Evolutionary conservation across 371 early-diverging fungal species (phyloP).

Genomic region (Mucor irregularis): DNA sequence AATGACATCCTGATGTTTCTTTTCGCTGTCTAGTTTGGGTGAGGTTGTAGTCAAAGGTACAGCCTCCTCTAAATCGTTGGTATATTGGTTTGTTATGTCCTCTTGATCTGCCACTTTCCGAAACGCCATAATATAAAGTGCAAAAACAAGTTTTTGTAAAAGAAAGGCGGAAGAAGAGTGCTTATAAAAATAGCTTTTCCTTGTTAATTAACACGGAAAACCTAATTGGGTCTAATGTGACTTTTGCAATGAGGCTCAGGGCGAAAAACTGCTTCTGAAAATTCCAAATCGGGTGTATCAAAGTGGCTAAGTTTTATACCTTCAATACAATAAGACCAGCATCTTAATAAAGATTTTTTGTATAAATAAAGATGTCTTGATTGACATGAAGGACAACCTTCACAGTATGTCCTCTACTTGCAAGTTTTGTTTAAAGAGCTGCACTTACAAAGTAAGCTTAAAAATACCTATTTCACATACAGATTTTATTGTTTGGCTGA

Average conservation of each 20-base stretch:
- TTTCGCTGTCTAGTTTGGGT: neutral
- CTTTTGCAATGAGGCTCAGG: conserved; percentile 10
- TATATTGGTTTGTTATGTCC: conserved; percentile 17
- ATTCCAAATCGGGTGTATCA: neutral
- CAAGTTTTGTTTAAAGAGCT: too few relatives aligned
- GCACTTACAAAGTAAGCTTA: too few relatives aligned
- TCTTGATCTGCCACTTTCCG: conserved; percentile 18
- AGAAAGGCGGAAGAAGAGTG: neutral
- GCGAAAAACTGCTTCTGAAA: neutral
- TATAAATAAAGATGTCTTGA: too few relatives aligned
- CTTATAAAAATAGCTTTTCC: neutral
- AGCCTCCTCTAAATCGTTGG: conserved; percentile 18
- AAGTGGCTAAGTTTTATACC: neutral
- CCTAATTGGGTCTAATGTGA: conserved; percentile 11
- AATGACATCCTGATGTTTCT: conserved; percentile 4
- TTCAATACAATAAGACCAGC: too few relatives aligned
- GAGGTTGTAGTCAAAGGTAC: conserved; percentile 22
- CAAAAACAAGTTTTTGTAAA: neutral
- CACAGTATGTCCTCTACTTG: too few relatives aligned
- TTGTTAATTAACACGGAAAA: conserved; percentile 5
- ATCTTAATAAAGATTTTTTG: too few relatives aligned
- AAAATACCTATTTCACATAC: too few relatives aligned
- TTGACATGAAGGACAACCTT: too few relatives aligned
- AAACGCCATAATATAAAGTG: conserved; percentile 16
- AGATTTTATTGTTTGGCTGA: too few relatives aligned